Evolutionary conservation across 2,329 filamentous ascomycete genomes (phyloP), one percentile per base, ranked within the genome.

Genomic region (Alternaria triticina): DNA sequence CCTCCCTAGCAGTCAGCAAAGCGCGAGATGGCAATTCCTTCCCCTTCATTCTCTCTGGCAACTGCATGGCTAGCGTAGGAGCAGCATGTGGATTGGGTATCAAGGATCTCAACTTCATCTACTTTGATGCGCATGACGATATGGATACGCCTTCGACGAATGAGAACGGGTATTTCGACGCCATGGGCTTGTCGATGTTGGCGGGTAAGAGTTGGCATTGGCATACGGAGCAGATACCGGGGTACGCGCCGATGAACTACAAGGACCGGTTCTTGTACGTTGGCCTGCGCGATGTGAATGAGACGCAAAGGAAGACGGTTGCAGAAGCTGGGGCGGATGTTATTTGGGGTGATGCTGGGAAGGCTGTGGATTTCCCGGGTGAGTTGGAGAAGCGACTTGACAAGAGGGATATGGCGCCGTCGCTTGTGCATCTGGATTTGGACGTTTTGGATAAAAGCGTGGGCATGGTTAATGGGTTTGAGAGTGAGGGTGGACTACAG

Each of bases 61-160:
- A 83, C 58, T 83, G 80, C 65, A 77, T 74, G 61, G 70, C 77
- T 9, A 78, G 70, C 25, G 78, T 77, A 0, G 81, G 76, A 4
- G 78, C 78, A 0, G 77, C 76, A 1, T 81, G 80, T 4, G 81
- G 82, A 0, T 57, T 82, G 6, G 23, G 60, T 0, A 58, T 59
- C n/a, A 33, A 59, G 6, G 68, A 74, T 13, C 68, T 80, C 2
- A 69, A 68, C 0, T 81, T 78, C 43, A 68, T 83, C 11, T 83
- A 81, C 71, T 82, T 84, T 52, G 82, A 83, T 50, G 82, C 81
- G 3, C 82, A 83, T 49, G 81, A 83, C 54, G 81, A 83, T 58
- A 75, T 81, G 51, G 77, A 81, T 47, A 78, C 74, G 0, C 79
- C 79, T 0, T 74, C 76, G 22, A 77, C 77, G 25, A 73, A 79